Conservation (phyloP, 2,329 filamentous ascomycete genomes). For the Fusarium keratoplasticum region DNA sequence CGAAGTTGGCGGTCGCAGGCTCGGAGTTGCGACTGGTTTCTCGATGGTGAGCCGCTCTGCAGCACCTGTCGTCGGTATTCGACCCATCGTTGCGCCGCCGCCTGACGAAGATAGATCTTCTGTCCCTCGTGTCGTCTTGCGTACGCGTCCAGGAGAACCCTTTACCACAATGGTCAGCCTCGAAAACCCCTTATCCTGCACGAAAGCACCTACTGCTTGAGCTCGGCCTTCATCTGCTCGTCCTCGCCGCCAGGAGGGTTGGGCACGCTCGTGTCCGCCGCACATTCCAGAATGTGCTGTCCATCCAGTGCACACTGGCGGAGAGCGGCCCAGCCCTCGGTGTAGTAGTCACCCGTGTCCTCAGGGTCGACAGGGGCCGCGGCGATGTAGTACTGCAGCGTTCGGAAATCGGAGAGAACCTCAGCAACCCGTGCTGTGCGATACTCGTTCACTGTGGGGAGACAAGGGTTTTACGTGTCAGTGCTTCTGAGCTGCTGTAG, state of each 20-base stretch:
- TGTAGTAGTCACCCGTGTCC: conserved; percentile 69
- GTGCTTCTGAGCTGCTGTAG: conserved; percentile 18
- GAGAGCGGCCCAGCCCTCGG: conserved; percentile 71
- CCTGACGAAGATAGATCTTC: conserved; percentile 73
- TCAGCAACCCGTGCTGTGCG: conserved; percentile 71
- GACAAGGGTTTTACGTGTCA: conserved; percentile 26
- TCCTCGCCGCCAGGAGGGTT: conserved; percentile 63
- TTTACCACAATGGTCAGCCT: conserved; percentile 43
- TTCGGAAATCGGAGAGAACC: conserved; percentile 71
- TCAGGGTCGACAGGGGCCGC: conserved; percentile 65
- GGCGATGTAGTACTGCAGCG: conserved; percentile 72
- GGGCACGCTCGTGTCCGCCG: conserved; percentile 71
- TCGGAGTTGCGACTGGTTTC: conserved; percentile 61
- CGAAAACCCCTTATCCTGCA: neutral
- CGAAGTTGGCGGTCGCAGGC: conserved; percentile 69
- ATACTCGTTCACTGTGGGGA: conserved; percentile 67
- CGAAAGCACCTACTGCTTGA: conserved; percentile 66
- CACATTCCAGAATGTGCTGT: conserved; percentile 73
- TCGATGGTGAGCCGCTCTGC: conserved; percentile 61
- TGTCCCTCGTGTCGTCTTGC: conserved; percentile 72
- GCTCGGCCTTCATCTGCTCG: conserved; percentile 71
- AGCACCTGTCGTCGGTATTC: conserved; percentile 65
- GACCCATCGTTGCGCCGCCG: conserved; percentile 70
- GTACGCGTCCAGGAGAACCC: conserved; percentile 70
- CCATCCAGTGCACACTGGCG: conserved; percentile 73